A percentile compares a stretch with the other conserved stretches of the same genome.
Evolutionary conservation across 805 yeast species (phyloP).

Genomic region (Schwanniomyces yamadae): DNA sequence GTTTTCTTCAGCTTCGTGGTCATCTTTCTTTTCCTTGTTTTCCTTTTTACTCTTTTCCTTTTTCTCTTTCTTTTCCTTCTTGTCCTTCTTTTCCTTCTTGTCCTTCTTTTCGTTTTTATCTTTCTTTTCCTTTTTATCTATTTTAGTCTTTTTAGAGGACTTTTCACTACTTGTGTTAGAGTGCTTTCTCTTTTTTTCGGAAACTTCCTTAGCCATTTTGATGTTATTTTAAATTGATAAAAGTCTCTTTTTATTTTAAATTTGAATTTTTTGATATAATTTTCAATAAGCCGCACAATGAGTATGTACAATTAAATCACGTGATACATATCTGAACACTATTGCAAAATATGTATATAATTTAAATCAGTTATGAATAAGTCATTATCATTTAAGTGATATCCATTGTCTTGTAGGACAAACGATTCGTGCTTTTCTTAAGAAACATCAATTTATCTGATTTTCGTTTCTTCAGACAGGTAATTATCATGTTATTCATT

Average conservation of each 20-base stretch:
- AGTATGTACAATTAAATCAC: too few relatives aligned
- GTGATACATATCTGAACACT: too few relatives aligned
- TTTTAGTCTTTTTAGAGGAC: slow-evolving; percentile 1
- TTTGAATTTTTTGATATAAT: too few relatives aligned
- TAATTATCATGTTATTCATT: too few relatives aligned
- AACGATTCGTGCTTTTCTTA: too few relatives aligned
- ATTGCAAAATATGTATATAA: too few relatives aligned
- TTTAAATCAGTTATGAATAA: too few relatives aligned
- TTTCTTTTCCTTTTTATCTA: slow-evolving; percentile 5
- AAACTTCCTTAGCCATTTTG: slow-evolving; percentile 2
- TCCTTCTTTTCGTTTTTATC: slow-evolving; percentile 23
- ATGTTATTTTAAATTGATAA: neutral
- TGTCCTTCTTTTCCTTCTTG: slow-evolving; percentile 27
- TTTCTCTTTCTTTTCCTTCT: slow-evolving; percentile 19
- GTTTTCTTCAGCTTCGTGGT: slow-evolving; percentile 24
- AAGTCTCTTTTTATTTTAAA: too few relatives aligned
- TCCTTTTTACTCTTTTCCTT: slow-evolving; percentile 22
- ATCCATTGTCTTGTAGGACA: too few relatives aligned
- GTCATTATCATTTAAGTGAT: too few relatives aligned
- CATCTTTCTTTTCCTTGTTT: slow-evolving; percentile 38
- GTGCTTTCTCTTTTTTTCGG: slow-evolving; percentile 3
- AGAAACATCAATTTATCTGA: too few relatives aligned
- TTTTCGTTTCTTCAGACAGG: too few relatives aligned
- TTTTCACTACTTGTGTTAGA: slow-evolving; percentile 1
- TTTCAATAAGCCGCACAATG: slow-evolving; percentile 1